Conservation (phyloP, 495 filamentous ascomycete genomes). For the Aspergillus hancockii region DNA sequence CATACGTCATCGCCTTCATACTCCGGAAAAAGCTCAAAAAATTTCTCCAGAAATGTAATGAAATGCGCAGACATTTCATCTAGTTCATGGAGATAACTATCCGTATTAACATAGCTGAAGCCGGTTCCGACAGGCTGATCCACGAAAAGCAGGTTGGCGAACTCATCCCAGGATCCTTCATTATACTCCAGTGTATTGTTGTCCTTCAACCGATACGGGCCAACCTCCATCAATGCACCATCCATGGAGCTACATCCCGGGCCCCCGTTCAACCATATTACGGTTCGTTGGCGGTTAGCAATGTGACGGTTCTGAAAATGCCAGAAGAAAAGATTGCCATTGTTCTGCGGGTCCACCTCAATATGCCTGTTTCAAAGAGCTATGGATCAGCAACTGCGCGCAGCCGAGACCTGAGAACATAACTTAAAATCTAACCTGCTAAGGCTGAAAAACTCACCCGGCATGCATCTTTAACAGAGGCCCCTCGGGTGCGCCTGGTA, state of each 20-base stretch:
- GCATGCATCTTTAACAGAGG: constrained; percentile 95
- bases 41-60: constrained; percentile 85
- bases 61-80: constrained; percentile 89
- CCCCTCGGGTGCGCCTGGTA: constrained; percentile 83
- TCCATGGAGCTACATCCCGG: constrained; percentile 97
- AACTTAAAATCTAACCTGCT: not conserved
- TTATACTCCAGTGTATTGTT: constrained; percentile 76
- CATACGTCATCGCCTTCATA: constrained; percentile 91
- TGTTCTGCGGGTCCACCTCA: constrained; percentile 76
- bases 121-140: constrained; percentile 97
- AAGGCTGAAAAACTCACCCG: constrained; percentile 62
- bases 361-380: constrained; percentile 66
- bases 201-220: constrained; percentile 85
- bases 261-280: constrained; percentile 96
- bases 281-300: constrained; percentile 85
- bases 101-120: constrained; percentile 89
- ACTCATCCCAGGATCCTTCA: constrained; percentile 93
- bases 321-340: constrained; percentile 98
- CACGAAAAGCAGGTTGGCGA: constrained; percentile 93
- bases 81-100: constrained; percentile 82
- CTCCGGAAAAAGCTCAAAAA: constrained; percentile 86
- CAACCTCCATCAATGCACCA: constrained; percentile 95
- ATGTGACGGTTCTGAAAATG: constrained; percentile 94
- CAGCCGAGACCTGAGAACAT: not conserved
- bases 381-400: constrained; percentile 28